phyloP scores from a whole-genome alignment of 345 rosid species.

The Cochlearia excelsa region DNA sequence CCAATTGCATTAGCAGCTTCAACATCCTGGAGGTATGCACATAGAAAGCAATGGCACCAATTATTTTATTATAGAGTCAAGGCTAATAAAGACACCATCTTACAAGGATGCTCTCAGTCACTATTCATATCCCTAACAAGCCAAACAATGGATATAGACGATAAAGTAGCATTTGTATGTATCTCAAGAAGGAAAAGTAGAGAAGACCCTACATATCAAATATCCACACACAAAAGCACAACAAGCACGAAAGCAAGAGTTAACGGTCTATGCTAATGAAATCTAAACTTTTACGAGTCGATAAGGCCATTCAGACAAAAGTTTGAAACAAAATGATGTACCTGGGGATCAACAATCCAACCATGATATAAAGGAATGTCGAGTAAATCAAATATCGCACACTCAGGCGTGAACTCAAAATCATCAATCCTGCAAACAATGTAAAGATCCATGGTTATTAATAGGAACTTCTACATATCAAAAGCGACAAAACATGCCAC shows the following conservation, averaged over 20 bases:
- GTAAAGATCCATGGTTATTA: not conserved
- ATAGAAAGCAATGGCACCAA: slow-evolving; percentile 7
- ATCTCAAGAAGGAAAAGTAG: slow-evolving; percentile 16
- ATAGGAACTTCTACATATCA: not conserved
- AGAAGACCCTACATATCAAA: slow-evolving; percentile 22
- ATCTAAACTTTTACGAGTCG: not conserved
- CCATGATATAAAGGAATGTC: slow-evolving; percentile 96
- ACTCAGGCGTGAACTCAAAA: slow-evolving; percentile 94
- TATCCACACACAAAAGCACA: slow-evolving; percentile 4
- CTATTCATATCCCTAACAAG: slow-evolving; percentile 24
- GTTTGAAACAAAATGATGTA: slow-evolving; percentile 32
- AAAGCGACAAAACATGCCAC: slow-evolving; percentile 35
- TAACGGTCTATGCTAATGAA: not conserved
- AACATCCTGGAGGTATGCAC: slow-evolving; percentile 54
- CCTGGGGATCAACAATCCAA: slow-evolving; percentile 99
- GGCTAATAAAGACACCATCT: slow-evolving; percentile 3
- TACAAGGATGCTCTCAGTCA: slow-evolving; percentile 9
- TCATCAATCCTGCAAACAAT: slow-evolving; percentile 80
- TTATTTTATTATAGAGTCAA: slow-evolving; percentile 1
- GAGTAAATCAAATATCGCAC: slow-evolving; percentile 96
- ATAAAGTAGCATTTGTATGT: slow-evolving; percentile 6
- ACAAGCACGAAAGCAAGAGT: not conserved
- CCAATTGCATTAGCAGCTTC: slow-evolving; percentile 81
- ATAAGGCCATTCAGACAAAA: not conserved
- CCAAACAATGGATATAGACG: slow-evolving; percentile 9